These are phyloP conservation scores for Kwoniella bestiolae DNA, from an alignment of 768 basidiomycete species.

Conservation along the genomic window DNA sequence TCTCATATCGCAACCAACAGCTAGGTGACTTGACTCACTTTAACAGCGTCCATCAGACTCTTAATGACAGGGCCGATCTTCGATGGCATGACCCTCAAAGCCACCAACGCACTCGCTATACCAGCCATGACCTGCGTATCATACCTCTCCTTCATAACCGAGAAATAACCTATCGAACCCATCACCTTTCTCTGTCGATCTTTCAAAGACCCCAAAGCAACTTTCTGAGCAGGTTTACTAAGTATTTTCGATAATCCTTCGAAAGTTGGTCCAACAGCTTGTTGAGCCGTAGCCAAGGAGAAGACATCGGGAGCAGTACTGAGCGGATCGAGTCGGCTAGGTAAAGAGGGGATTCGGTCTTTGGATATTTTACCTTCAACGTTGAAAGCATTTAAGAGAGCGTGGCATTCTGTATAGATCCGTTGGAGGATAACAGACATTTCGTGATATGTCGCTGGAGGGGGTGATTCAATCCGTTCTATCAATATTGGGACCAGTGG, in stretches of 20 bases:
- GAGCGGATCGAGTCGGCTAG: slow-evolving; percentile 75
- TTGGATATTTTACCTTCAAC: slow-evolving; percentile 84
- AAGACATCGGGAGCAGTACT: slow-evolving; percentile 70
- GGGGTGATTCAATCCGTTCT: slow-evolving; percentile 71
- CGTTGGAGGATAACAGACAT: slow-evolving; percentile 80
- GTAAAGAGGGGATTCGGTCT: slow-evolving; percentile 77
- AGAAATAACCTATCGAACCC: slow-evolving; percentile 75
- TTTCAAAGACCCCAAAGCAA: slow-evolving; percentile 70
- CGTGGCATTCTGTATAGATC: slow-evolving; percentile 76
- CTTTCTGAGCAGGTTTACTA: slow-evolving; percentile 73
- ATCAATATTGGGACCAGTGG: slow-evolving; percentile 73
- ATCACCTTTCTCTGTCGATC: slow-evolving; percentile 76
- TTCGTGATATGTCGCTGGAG: slow-evolving; percentile 85
- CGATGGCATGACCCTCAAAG: slow-evolving; percentile 80
- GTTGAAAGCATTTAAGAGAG: slow-evolving; percentile 78
- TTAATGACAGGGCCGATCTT: slow-evolving; percentile 96
- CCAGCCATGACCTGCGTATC: slow-evolving; percentile 86
- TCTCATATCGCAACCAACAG: no score
- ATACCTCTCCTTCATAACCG: slow-evolving; percentile 78
- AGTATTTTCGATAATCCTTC: slow-evolving; percentile 73
- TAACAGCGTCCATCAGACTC: slow-evolving; percentile 96
- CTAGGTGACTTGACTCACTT: slow-evolving; percentile 63
- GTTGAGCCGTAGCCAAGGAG: slow-evolving; percentile 75
- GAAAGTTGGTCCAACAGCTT: slow-evolving; percentile 73
- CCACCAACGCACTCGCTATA: slow-evolving; percentile 87